Evolutionary conservation across 2,329 filamentous ascomycete genomes (phyloP).

Genomic region (Dothistroma pini): DNA sequence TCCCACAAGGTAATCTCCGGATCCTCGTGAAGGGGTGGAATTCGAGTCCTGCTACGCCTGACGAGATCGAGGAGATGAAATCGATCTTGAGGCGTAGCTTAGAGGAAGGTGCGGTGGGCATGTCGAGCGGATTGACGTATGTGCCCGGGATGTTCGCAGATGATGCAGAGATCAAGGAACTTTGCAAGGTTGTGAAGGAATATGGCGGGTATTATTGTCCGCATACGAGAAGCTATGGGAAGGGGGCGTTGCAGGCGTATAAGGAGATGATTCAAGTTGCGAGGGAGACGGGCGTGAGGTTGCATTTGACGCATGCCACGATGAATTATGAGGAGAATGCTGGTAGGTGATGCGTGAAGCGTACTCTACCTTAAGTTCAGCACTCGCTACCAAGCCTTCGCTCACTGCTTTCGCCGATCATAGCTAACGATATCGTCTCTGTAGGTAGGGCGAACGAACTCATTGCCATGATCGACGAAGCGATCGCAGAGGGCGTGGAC

Average conservation of each 20-base stretch:
- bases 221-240: constrained; percentile 29
- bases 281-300: constrained; percentile 26
- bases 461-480: constrained; percentile 27
- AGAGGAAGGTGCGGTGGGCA: constrained; percentile 29
- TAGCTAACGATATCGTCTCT: too few species aligned
- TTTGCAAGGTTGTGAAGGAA: constrained; percentile 27
- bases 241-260: constrained; percentile 29
- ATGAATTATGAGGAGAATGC: constrained; percentile 31
- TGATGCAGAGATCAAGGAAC: constrained; percentile 24
- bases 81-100: constrained; percentile 19
- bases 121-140: constrained; percentile 30
- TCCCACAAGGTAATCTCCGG: constrained; percentile 31
- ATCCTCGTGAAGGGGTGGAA: constrained; percentile 30
- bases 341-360: too few species aligned
- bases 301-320: constrained; percentile 31
- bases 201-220: constrained; percentile 31
- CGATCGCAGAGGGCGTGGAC: constrained; percentile 22
- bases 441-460: constrained; percentile 26
- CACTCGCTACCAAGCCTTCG: too few species aligned
- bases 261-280: constrained; percentile 30
- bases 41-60: constrained; percentile 17
- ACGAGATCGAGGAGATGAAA: constrained; percentile 27
- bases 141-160: constrained; percentile 30
- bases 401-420: too few species aligned
- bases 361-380: too few species aligned